Conservation (phyloP, 2,329 filamentous ascomycete species). For the Aspergillus sp. region DNA sequence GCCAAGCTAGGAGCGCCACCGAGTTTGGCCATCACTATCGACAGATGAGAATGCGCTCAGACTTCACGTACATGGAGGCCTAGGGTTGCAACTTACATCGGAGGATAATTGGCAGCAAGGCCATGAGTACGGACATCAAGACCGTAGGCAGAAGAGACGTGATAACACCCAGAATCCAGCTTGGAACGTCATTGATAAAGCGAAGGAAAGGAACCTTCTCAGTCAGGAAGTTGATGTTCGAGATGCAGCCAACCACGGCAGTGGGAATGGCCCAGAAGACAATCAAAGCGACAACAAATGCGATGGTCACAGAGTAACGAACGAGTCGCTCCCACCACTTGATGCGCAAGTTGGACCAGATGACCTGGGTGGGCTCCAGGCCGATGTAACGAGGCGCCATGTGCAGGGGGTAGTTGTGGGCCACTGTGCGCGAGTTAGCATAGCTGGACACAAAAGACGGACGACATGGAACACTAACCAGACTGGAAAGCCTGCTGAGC, state of each 20-base stretch:
- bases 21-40: constrained; percentile 70
- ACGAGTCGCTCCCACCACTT: constrained; percentile 84
- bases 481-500: constrained; percentile 87
- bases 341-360: constrained; percentile 84
- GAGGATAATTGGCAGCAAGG: constrained; percentile 79
- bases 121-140: constrained; percentile 79
- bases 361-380: constrained; percentile 74
- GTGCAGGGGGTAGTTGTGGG: constrained; percentile 82
- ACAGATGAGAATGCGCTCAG: background rate
- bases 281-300: constrained; percentile 75
- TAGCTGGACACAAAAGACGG: background rate
- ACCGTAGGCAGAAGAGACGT: constrained; percentile 82
- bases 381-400: constrained; percentile 87
- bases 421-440: constrained; percentile 49
- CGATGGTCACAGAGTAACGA: constrained; percentile 67
- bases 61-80: background rate
- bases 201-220: constrained; percentile 66
- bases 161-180: constrained; percentile 74
- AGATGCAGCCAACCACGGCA: constrained; percentile 79
- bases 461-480: constrained; percentile 21
- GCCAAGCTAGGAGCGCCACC: constrained; percentile 79
- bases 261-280: constrained; percentile 84
- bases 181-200: constrained; percentile 74
- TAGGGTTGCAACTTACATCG: constrained; percentile 56
- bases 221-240: constrained; percentile 74